Evolutionary conservation across 768 basidiomycete genomes (phyloP), one percentile per base, ranked within the genome.

Genomic region (Naganishia kalamii): DNA sequence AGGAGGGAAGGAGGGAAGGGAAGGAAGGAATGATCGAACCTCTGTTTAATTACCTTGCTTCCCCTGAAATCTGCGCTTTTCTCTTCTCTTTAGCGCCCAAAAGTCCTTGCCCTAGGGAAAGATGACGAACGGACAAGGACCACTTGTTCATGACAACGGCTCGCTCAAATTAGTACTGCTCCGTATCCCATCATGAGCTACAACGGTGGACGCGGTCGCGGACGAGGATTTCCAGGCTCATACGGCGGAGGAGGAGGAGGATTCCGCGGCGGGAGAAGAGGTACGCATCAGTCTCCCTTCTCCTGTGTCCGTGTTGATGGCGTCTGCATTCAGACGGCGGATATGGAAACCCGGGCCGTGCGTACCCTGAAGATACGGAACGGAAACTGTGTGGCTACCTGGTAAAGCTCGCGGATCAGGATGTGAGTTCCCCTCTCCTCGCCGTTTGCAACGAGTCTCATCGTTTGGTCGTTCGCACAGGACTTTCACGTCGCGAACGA

Each of bases 401-500:
- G 8, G 71, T 78, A 60, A 72, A 71, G 63, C 66, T 80, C 1
- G 79, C 76, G 2, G 74, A 75, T 54, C 71, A 74, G 30, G 71
- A 74, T 37, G 77, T 77, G 60, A 49, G 76, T 70, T 27, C 3
- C 13, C 32, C 11, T 30, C 40, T 25, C 32, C n/a, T 27, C 17
- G 10, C 15, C 46, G 33, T 43, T n/a, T 54, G 4, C 30, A 11
- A 21, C 51, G 17, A 23, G 35, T 37, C 32, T n/a, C n/a, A 35
- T 37, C 7, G 10, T 6, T 5, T 27, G 23, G 35, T 10, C 27
- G 52, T 50, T 32, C 10, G 35, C 47, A 12, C 43, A 80, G 78
- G 77, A 77, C 52, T 80, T 79, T 60, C 69, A 79, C 64, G 73
- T 78, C 0, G 62, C 70, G 10, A 71, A 73, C n/a, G 78, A 80